Evolutionary conservation across 2,329 filamentous ascomycete species (phyloP), one percentile per base, ranked within the genome.

Genomic region (Elsinoe ampelina): DNA sequence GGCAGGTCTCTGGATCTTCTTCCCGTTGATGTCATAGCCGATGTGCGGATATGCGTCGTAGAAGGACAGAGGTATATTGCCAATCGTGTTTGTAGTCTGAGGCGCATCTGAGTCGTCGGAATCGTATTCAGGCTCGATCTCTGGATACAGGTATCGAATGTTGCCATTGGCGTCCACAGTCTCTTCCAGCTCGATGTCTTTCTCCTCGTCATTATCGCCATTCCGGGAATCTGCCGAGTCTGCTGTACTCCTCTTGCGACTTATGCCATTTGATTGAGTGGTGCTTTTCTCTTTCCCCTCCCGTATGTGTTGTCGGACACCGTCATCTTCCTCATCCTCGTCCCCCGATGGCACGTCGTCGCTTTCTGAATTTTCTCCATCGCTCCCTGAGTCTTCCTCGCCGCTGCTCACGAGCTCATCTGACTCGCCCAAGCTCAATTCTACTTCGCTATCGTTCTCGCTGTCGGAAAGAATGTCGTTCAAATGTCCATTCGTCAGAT

Each of bases 11-110:
- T 95, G 88, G 62, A 98, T 95, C 72, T 88, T 95, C 80, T 95
- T 96, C 71, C 93, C 93, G 71, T 98, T 95, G 75, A 98, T 97
- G 66, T 96, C 89, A 73, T 98, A 98, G 59, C 93, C 93, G 68
- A 98, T 96, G 70, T 98, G 93, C 52, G 93, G 93, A 69, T 96
- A 98, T 35, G 89, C 87, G 70, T 98, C 93, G 76, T 98, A 98
- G 73, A 95, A 97, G 2, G 87, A 86, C 51, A 97, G 76, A 4
- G 91, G 89, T 59, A 98, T 98, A 68, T 97, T 80, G 63, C 93
- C 95, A 65, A 98, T 96, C 0, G 93, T 97, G 73, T 98, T 98
- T 54, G 78, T 79, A 26, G 85, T 82, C 57, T 82, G 86, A 60
- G 86, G 83, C 2, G 84, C 85, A 69, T 96, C 92, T 2, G 87